A percentile compares a stretch with the other conserved stretches of the same genome.
These are phyloP conservation scores for Epicoccum sorghinum DNA, from an alignment of 2,329 filamentous ascomycete species.

Conservation along the genomic window DNA sequence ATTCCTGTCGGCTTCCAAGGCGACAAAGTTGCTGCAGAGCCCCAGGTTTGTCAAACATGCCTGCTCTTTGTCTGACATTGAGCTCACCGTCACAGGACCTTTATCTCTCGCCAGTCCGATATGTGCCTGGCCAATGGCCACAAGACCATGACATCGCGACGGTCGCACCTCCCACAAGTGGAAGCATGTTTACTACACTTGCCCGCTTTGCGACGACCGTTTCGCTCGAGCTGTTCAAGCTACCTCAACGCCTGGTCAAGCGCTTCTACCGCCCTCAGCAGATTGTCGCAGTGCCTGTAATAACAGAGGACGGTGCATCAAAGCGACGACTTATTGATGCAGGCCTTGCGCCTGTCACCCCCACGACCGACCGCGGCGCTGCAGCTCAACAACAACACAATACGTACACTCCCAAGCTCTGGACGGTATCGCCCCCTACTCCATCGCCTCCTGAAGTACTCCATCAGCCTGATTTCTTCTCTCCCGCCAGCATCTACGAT, in stretches of 20 bases:
- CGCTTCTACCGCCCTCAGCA: constrained; percentile 23
- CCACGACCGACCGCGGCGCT: constrained; percentile 8
- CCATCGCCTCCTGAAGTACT: background rate
- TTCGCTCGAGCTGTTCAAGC: constrained; percentile 17
- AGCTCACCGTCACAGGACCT: constrained; percentile 25
- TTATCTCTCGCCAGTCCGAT: background rate
- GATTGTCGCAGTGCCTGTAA: constrained; percentile 28
- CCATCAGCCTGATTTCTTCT: too few relatives aligned
- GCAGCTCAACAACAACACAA: background rate
- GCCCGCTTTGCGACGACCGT: constrained; percentile 19
- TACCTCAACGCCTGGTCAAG: constrained; percentile 19
- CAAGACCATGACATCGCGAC: background rate
- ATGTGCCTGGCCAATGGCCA: constrained; percentile 29
- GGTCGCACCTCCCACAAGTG: background rate
- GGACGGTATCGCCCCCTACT: background rate
- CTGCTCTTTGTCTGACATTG: constrained; percentile 10
- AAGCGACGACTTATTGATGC: constrained; percentile 42
- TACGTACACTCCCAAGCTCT: background rate
- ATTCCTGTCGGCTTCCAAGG: constrained; percentile 18
- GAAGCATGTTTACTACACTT: constrained; percentile 21
- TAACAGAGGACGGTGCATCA: constrained; percentile 28
- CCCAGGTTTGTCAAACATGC: constrained; percentile 25
- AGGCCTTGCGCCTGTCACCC: constrained; percentile 21
- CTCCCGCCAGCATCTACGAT: background rate
- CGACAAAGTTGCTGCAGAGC: constrained; percentile 23